A percentile compares a stretch with the other conserved stretches of the same genome.
These are phyloP conservation scores for Populus alba DNA, from an alignment of 345 rosid genomes.

Conservation along the genomic window DNA sequence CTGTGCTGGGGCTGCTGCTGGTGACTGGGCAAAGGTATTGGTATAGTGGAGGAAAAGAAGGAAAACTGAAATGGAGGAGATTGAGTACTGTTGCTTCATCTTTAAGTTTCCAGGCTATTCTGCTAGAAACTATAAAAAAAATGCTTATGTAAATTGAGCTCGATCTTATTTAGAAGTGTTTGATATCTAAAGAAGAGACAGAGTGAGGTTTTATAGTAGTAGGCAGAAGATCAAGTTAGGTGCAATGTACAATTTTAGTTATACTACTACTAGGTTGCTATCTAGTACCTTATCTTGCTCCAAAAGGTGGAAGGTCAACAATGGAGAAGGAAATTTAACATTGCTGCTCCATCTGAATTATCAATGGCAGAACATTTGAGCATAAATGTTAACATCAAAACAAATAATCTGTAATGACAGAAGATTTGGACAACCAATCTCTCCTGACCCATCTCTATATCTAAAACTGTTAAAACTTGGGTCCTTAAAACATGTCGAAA, in stretches of 20 bases:
- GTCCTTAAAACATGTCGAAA: not conserved
- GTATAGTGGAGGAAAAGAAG: not conserved
- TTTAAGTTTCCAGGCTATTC: not conserved
- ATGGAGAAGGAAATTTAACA: not conserved
- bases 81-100: not conserved
- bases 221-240: not conserved
- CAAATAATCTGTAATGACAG: not conserved
- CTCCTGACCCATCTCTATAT: not conserved
- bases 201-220: not conserved
- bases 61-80: not conserved
- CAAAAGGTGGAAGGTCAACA: not conserved
- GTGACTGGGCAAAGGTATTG: not conserved
- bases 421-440: not conserved
- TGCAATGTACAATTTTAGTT: not conserved
- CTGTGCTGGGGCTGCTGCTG: not conserved
- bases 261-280: not conserved
- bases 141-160: not conserved
- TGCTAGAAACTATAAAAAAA: not conserved
- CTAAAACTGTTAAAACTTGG: not conserved
- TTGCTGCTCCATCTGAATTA: not conserved
- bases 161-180: not conserved
- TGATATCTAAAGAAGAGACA: not conserved
- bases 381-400: not conserved
- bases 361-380: not conserved
- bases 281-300: not conserved